These are phyloP conservation scores for Citrus maxima DNA, from an alignment of 345 rosid species.

Conservation along the genomic window DNA sequence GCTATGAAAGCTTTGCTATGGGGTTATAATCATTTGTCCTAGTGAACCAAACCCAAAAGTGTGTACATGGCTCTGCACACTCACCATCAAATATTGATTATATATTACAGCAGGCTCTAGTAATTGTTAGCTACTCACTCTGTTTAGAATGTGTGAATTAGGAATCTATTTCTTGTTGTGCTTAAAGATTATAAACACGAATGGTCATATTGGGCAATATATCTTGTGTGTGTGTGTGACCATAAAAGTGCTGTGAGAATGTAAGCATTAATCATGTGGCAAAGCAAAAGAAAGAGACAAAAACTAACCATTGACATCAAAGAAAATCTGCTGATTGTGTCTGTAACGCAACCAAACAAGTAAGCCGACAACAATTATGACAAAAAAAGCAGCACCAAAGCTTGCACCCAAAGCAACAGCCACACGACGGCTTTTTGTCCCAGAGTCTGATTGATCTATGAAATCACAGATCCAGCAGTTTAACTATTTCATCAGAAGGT, in stretches of 20 bases:
- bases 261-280: not conserved
- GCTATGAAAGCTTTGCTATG: not conserved
- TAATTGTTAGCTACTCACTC: not conserved
- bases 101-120: not conserved
- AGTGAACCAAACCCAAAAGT: not conserved
- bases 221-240: not conserved
- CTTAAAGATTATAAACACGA: not conserved
- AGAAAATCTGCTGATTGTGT: constrained; percentile 88
- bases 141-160: not conserved
- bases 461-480: constrained; percentile 14
- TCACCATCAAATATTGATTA: not conserved
- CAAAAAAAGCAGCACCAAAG: constrained; percentile 72
- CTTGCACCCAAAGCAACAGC: constrained; percentile 85
- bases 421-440: constrained; percentile 53
- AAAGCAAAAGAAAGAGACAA: not conserved
- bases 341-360: constrained; percentile 92
- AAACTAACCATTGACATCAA: constrained; percentile 88
- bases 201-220: not conserved
- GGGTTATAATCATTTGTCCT: not conserved
- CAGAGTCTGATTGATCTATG: constrained; percentile 54
- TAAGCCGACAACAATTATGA: constrained; percentile 48
- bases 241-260: not conserved
- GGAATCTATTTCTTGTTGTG: not conserved
- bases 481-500: constrained; percentile 8
- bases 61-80: not conserved